These are phyloP conservation scores for Lophiostoma macrostomum DNA, from an alignment of 495 filamentous ascomycete genomes.

Conservation along the genomic window DNA sequence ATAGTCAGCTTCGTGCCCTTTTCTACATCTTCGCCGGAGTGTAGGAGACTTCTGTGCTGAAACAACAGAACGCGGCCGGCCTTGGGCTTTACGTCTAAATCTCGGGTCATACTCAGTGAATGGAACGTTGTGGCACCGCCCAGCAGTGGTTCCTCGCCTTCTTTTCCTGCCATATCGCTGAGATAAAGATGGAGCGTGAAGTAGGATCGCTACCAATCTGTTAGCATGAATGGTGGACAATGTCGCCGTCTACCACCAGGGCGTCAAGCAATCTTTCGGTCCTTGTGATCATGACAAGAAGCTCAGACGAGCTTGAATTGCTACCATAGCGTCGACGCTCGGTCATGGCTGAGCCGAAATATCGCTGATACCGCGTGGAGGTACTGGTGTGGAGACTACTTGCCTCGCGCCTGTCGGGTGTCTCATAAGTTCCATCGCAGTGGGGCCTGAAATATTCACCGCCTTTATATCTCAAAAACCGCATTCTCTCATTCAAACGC, in stretches of 20 bases:
- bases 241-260: too few species aligned
- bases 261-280: too few species aligned
- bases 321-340: too few species aligned
- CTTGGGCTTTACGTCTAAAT: conserved; percentile 66
- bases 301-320: too few species aligned
- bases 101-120: conserved; percentile 44
- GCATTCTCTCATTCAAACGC: conserved; percentile 70
- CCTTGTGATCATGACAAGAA: too few species aligned
- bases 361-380: too few species aligned
- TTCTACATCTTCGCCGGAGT: conserved; percentile 71
- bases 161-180: conserved; percentile 55
- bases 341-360: too few species aligned
- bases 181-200: conserved; percentile 85
- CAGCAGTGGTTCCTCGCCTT: conserved; percentile 43
- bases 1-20: conserved; percentile 74
- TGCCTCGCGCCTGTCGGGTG: conserved; percentile 57
- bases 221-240: too few species aligned
- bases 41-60: conserved; percentile 65
- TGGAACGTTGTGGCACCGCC: conserved; percentile 68
- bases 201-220: conserved; percentile 58
- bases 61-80: conserved; percentile 72
- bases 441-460: conserved; percentile 81
- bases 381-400: too few species aligned
- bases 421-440: conserved; percentile 66
- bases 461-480: conserved; percentile 73